phyloP scores from a whole-genome alignment of 345 rosid species.

The Ailanthus altissimus region DNA sequence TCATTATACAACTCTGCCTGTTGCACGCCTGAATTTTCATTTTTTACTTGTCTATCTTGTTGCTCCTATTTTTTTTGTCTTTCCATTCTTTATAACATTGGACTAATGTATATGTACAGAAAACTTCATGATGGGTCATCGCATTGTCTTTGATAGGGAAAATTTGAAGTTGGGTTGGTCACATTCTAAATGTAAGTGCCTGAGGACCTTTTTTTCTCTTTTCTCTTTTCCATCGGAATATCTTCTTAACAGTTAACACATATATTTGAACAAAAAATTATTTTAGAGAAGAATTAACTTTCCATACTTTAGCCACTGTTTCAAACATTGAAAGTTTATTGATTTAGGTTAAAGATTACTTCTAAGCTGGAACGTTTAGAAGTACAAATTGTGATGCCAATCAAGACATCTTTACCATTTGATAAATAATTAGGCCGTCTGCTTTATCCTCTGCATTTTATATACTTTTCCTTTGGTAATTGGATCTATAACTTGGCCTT shows the following conservation, averaged over 20 bases:
- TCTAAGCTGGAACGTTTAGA: background rate
- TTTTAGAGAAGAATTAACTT: background rate
- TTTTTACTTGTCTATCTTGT: background rate
- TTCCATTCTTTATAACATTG: background rate
- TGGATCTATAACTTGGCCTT: background rate
- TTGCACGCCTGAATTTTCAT: background rate
- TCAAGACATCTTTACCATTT: background rate
- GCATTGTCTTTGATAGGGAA: conserved; percentile 41
- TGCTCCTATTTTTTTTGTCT: background rate
- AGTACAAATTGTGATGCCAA: background rate
- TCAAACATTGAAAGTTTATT: background rate
- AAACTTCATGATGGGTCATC: conserved; percentile 44
- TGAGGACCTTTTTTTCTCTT: background rate
- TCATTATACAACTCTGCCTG: background rate
- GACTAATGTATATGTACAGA: conserved; percentile 33
- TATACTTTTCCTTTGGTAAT: background rate
- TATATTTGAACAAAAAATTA: background rate
- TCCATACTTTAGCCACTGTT: background rate
- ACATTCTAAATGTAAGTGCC: conserved; percentile 39
- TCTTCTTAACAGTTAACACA: background rate
- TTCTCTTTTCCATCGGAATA: background rate
- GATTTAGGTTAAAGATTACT: background rate
- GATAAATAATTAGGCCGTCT: background rate
- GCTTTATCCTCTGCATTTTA: background rate
- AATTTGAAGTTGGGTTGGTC: conserved; percentile 44